Evolutionary conservation across 352 stramenopile species (phyloP).

Genomic region (Peronospora tabacina): DNA sequence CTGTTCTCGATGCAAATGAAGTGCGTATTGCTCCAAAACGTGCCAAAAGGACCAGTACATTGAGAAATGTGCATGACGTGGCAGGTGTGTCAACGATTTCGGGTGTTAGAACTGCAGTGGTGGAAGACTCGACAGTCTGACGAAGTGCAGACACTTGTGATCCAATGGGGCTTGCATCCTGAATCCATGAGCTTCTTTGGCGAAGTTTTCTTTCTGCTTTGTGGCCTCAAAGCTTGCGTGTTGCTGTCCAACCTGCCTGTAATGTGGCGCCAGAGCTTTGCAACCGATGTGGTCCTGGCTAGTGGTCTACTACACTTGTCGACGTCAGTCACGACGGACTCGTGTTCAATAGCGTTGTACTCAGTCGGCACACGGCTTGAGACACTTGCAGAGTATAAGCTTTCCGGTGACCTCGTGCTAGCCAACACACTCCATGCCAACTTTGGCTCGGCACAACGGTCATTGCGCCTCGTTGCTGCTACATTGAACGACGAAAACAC

Average conservation of each 20-base stretch:
- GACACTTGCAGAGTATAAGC: slow-evolving; percentile 42
- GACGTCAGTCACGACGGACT: background rate
- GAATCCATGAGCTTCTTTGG: slow-evolving; percentile 62
- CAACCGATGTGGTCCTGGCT: slow-evolving; percentile 28
- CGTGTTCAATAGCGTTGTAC: slow-evolving; percentile 13
- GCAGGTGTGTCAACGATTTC: slow-evolving; percentile 12
- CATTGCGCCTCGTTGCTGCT: slow-evolving; percentile 15
- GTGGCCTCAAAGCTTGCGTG: slow-evolving; percentile 52
- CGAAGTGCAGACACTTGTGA: slow-evolving; percentile 24
- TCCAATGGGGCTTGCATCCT: slow-evolving; percentile 29
- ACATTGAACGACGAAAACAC: background rate
- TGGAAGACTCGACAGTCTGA: slow-evolving; percentile 21
- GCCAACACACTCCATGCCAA: slow-evolving; percentile 26
- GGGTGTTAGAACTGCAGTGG: slow-evolving; percentile 30
- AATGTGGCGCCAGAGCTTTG: slow-evolving; percentile 38
- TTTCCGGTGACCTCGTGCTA: slow-evolving; percentile 45
- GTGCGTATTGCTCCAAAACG: slow-evolving; percentile 50
- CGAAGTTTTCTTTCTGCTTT: slow-evolving; percentile 60
- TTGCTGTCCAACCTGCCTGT: slow-evolving; percentile 59
- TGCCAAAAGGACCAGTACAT: slow-evolving; percentile 52
- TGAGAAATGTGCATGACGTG: slow-evolving; percentile 22
- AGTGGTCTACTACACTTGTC: slow-evolving; percentile 31
- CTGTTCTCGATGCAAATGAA: slow-evolving; percentile 50
- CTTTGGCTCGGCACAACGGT: slow-evolving; percentile 16
- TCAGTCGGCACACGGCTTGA: slow-evolving; percentile 25